Evolutionary conservation across 2,329 filamentous ascomycete genomes (phyloP), one percentile per base, ranked within the genome.

Genomic region (Aspergillus sp.): DNA sequence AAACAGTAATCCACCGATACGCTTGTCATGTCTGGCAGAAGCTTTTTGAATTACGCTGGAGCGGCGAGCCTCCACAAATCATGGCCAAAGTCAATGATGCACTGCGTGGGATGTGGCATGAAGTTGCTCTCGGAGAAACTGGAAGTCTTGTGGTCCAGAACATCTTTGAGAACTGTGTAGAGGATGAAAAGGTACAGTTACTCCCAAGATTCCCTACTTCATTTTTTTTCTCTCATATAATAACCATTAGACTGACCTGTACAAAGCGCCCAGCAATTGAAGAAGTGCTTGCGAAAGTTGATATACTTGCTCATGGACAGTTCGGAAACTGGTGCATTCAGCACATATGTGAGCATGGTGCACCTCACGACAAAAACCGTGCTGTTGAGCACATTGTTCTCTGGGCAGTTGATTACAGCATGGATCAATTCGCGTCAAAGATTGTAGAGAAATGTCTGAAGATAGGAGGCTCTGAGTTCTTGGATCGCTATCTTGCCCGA

Each of bases 301-400:
- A 99, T 77, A 90, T 96, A 63, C 92, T 99, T 71, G 91, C 95
- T 60, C 94, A 97, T 74, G 95, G 95, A 26, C 95, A 99, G 74
- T 99, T 99, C 73, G 95, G 95, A 57, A 99, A 99, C 75, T 99
- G 95, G 95, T 99, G 95, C 80, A 98, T 99, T 70, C 95, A 99
- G 79, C 95, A 99, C 78, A 92, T 99, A 69, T 99, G 95, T 77
- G 95, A 99, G 77, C 95, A 99, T 73, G 94, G 96, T 54, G 90
- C 90, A 58, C 90, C 93, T 32, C 88, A 89, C 46, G 96, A 99
- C 77, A 93, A 94, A 69, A 94, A 90, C 77, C 90, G 93, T 67
- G 95, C 96, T 49, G 89, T 97, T 70, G 94, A 99, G 67, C 94
- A 98, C 75, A 94, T 99, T 71, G 90, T 99, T 66, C 89, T 89